These are phyloP conservation scores for Microcyclosporella mali DNA, from an alignment of 2,329 filamentous ascomycete genomes.

Conservation along the genomic window DNA sequence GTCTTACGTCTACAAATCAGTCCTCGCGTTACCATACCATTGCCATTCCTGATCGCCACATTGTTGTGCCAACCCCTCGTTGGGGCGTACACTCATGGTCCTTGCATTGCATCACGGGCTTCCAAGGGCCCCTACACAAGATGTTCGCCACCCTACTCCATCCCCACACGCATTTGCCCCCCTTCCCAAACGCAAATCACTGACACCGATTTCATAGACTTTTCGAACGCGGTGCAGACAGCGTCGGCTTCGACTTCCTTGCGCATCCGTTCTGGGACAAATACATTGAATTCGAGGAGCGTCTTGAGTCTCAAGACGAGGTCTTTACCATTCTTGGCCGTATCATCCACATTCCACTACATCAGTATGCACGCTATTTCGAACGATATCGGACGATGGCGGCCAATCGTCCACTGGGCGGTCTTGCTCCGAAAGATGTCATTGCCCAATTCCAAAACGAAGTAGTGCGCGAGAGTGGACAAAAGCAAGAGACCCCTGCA, in stretches of 20 bases:
- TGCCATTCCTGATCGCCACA: no score
- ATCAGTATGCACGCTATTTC: conserved; percentile 92
- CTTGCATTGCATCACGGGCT: conserved; percentile 9
- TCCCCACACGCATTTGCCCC: conserved; percentile 29
- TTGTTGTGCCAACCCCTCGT: no score
- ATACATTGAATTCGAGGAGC: conserved; percentile 94
- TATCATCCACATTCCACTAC: conserved; percentile 84
- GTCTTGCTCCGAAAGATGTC: conserved; percentile 64
- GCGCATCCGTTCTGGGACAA: conserved; percentile 98
- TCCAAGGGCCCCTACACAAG: conserved; percentile 10
- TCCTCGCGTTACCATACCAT: conserved; percentile 9
- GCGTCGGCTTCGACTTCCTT: conserved; percentile 86
- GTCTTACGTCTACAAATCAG: conserved; percentile 29
- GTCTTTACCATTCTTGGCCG: conserved; percentile 79
- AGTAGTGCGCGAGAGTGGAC: conserved; percentile 57
- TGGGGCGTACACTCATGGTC: conserved; percentile 1
- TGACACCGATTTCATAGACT: conserved; percentile 55
- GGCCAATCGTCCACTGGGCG: conserved; percentile 63
- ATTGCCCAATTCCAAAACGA: conserved; percentile 65
- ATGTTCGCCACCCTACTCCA: conserved; percentile 29
- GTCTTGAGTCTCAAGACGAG: conserved; percentile 73
- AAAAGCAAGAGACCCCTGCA: conserved; percentile 62
- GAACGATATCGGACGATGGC: conserved; percentile 79
- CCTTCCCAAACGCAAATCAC: conserved; percentile 21
- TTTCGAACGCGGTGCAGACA: conserved; percentile 80